These are phyloP conservation scores for Meyerozyma carpophila DNA, from an alignment of 1,139 yeast species.

Conservation along the genomic window DNA sequence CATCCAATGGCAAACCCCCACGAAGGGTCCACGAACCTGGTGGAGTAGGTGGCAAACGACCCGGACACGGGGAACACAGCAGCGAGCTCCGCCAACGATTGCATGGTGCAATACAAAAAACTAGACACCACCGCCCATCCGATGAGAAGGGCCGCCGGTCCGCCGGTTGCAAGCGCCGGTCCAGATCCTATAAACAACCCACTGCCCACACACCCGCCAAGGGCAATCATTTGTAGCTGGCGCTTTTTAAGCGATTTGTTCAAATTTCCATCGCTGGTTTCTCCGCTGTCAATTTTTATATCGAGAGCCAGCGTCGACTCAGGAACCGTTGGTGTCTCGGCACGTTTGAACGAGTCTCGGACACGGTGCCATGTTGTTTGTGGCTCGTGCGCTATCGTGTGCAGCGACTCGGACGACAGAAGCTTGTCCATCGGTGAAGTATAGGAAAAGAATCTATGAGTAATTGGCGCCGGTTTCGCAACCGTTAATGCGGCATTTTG, in stretches of 20 bases:
- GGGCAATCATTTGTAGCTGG: conserved; percentile 33
- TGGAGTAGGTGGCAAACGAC: conserved; percentile 63
- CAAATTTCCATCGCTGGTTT: conserved; percentile 9
- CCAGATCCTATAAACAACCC: conserved; percentile 14
- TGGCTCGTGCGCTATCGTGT: not conserved
- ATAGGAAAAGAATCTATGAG: not conserved
- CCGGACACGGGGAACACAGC: conserved; percentile 66
- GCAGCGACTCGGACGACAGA: not conserved
- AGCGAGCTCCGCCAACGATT: conserved; percentile 63
- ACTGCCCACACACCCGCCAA: conserved; percentile 26
- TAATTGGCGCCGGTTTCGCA: not conserved
- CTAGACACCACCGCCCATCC: conserved; percentile 41
- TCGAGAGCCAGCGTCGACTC: conserved; percentile 2
- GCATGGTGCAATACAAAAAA: conserved; percentile 60
- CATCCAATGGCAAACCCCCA: conserved; percentile 75
- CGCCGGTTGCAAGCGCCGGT: conserved; percentile 24
- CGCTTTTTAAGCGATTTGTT: conserved; percentile 27
- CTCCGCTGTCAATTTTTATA: not conserved
- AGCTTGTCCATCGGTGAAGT: not conserved
- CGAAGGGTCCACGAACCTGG: conserved; percentile 61
- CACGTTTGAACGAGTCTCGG: conserved; percentile 23
- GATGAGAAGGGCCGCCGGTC: conserved; percentile 34
- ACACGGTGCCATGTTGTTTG: not conserved
- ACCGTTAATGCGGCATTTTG: not conserved
- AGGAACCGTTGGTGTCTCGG: not conserved